phyloP scores from a whole-genome alignment of 352 stramenopile genomes.

The Globisporangium mamillatum region DNA sequence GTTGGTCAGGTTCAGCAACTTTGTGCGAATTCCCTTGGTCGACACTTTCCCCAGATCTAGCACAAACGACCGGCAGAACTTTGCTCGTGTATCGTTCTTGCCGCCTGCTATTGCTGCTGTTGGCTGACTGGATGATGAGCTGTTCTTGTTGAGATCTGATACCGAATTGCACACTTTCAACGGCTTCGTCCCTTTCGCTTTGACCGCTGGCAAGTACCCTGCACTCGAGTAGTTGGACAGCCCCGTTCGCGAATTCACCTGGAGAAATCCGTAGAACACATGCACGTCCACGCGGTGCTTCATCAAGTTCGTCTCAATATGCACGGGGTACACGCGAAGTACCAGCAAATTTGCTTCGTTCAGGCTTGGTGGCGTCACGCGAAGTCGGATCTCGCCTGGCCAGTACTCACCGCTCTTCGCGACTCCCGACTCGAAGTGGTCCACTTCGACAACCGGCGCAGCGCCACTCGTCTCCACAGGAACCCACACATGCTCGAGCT shows the following conservation, averaged over 20 bases:
- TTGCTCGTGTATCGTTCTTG: slow-evolving; percentile 2
- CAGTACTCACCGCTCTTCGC: slow-evolving; percentile 26
- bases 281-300: slow-evolving; percentile 30
- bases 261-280: slow-evolving; percentile 39
- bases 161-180: slow-evolving; percentile 6
- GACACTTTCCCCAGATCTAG: slow-evolving; percentile 47
- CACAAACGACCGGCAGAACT: slow-evolving; percentile 37
- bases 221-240: slow-evolving; percentile 17
- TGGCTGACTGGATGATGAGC: not conserved
- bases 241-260: slow-evolving; percentile 20
- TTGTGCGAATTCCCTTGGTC: slow-evolving; percentile 19
- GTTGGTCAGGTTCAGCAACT: slow-evolving; percentile 47
- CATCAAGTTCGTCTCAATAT: slow-evolving; percentile 45
- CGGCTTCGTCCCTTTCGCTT: slow-evolving; percentile 2
- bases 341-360: not conserved
- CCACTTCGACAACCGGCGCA: slow-evolving; percentile 23
- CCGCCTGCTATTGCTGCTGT: not conserved
- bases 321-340: slow-evolving; percentile 23
- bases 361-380: slow-evolving; percentile 19
- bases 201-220: not conserved
- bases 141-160: not conserved
- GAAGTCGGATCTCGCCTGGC: slow-evolving; percentile 26
- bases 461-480: not conserved
- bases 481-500: slow-evolving; percentile 46
- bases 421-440: slow-evolving; percentile 26